Base-by-base conservation (phyloP, 371 early-diverging fungal genomes). In the Mortierella polycephala region DNA sequence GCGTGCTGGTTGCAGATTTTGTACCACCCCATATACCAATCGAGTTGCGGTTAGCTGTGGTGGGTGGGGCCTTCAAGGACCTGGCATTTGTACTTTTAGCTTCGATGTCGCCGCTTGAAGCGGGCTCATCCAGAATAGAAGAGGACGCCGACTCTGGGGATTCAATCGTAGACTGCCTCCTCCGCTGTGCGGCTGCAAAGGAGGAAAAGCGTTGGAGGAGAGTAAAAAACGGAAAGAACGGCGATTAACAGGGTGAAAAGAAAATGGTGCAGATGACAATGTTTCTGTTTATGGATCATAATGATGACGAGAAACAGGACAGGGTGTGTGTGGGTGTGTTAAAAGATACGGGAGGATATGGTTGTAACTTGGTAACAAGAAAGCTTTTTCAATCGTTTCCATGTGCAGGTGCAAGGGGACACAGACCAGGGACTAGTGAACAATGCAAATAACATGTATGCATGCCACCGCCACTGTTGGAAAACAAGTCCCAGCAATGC, bases 1-100 rank as follows among this genome's bases (percentile, higher is more conserved):
- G 76, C 13, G 76, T 71, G 51, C 76, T 76, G 8, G 76, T 71
- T 2, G 76, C 71, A 14, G 76, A 53, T 50, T 76, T 76, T 42
- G 56, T 67, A n/a, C 67, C 64, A 21, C 61, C 52, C 76, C 76
- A 76, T 37, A 67, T 21, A 8, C 76, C 76, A 49, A 76, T 64
- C 0, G 76, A 76, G 20, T 30, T 66, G 10, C 71, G 54, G 37
- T 70, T 69, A 30, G 41, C 42, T 49, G 55, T 30, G 18, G 59
- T 44, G 6, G 44, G 8, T 42, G 52, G 42, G 5, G 57, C 42
- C 39, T 49, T 60, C 51, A 57, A 40, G 57, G 45, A 49, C 12
- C 39, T 47, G 14, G 46, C 37, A 7, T 30, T 30, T 30, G 30
- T 30, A 30, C 30, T 30, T 30, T 30, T 30, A 1, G 50, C 10